Conservation (phyloP, 2,329 filamentous ascomycete species). For the Fusarium pseudonygamai region DNA sequence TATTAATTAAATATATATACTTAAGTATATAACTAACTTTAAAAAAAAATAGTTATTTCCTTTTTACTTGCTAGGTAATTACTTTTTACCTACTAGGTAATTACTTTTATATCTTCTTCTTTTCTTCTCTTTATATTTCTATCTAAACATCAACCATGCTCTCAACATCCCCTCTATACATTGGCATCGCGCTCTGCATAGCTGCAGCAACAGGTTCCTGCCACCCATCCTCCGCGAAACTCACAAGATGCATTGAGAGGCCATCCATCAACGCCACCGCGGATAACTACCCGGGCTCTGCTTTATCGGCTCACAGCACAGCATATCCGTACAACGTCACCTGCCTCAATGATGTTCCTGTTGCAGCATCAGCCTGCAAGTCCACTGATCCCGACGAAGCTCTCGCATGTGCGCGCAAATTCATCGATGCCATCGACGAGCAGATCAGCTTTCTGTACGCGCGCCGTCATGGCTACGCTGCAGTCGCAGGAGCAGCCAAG, state of each 20-base stretch:
- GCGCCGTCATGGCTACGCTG: constrained; percentile 24
- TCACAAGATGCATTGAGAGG: background rate
- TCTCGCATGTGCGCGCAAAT: constrained; percentile 17
- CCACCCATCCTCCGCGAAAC: background rate
- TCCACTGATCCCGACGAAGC: background rate
- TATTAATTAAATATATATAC: too few species aligned
- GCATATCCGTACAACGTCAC: background rate
- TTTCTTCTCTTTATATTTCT: too few species aligned
- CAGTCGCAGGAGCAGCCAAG: constrained; percentile 25
- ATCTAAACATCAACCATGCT: background rate
- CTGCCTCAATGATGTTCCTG: constrained; percentile 46
- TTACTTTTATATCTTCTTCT: background rate
- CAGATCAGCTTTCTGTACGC: constrained; percentile 29
- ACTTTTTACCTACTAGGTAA: too few species aligned
- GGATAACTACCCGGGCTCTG: background rate
- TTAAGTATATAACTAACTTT: too few species aligned
- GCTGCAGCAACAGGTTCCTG: background rate
- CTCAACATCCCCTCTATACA: background rate
- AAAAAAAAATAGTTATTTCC: too few species aligned
- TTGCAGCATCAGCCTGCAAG: background rate
- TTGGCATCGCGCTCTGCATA: background rate
- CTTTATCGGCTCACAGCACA: background rate
- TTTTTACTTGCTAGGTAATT: too few species aligned
- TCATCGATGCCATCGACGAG: constrained; percentile 31
- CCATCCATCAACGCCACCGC: background rate